phyloP scores from a whole-genome alignment of 305 asterid species.

The Solanum chacoense region DNA sequence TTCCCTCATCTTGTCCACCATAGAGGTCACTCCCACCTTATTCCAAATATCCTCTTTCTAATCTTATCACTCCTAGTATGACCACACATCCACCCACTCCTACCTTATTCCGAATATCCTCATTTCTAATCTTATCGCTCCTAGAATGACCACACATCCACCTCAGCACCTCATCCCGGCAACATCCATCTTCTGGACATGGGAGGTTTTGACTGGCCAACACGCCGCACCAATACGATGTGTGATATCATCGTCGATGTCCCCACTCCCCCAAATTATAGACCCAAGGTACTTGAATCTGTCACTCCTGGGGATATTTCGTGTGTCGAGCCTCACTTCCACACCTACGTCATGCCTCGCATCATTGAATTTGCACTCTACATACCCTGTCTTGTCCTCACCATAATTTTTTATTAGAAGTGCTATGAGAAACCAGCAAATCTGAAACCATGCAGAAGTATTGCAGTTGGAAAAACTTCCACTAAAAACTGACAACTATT shows the following conservation, averaged over 20 bases:
- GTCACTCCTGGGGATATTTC: background rate
- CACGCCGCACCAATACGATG: background rate
- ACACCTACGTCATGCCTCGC: background rate
- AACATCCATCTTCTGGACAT: background rate
- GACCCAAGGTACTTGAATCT: background rate
- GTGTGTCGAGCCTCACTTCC: background rate
- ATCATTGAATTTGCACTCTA: background rate
- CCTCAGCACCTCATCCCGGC: background rate
- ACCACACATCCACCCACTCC: background rate
- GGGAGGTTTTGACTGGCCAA: background rate
- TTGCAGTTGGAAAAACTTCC: background rate
- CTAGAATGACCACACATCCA: background rate
- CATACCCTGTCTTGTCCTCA: background rate
- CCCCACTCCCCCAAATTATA: background rate
- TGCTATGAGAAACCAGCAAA: background rate
- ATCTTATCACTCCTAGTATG: background rate
- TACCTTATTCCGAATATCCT: background rate
- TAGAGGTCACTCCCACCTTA: background rate
- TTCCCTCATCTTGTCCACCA: background rate
- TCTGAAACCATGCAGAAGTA: background rate
- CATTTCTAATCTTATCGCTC: background rate
- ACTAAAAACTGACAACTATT: background rate
- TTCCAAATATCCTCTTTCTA: background rate
- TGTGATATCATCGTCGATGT: background rate
- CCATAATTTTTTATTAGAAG: background rate